Conservation (phyloP, 768 basidiomycete species). For the Auriscalpium vulgare region DNA sequence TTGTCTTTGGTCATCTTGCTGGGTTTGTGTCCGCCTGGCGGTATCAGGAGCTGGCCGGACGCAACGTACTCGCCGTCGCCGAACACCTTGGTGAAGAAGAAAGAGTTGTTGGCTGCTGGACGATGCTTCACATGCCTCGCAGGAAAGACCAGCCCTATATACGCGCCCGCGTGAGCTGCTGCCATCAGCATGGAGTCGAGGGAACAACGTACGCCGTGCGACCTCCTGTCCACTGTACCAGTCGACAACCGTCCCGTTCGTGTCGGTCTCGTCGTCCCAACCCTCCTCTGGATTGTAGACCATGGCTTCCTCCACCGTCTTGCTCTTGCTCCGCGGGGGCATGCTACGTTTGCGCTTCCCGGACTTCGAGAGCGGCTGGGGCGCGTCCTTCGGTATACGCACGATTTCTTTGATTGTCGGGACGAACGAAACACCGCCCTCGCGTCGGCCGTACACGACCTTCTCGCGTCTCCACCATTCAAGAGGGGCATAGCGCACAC, state of each 20-base stretch:
- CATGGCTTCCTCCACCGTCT: constrained; percentile 37
- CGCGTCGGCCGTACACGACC: constrained; percentile 68
- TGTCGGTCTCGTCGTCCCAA: constrained; percentile 77
- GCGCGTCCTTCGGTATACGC: constrained; percentile 43
- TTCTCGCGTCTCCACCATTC: constrained; percentile 94
- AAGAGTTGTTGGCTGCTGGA: constrained; percentile 52
- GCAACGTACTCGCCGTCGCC: constrained; percentile 89
- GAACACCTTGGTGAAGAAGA: constrained; percentile 88
- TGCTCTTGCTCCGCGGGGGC: constrained; percentile 30
- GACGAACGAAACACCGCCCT: constrained; percentile 43
- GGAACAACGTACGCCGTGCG: constrained; percentile 53
- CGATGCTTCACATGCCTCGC: constrained; percentile 56
- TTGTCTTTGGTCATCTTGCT: constrained; percentile 90
- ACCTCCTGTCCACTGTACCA: constrained; percentile 55
- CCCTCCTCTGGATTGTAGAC: constrained; percentile 46
- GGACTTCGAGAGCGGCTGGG: constrained; percentile 35
- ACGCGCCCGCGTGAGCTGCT: background rate
- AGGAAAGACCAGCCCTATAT: constrained; percentile 72
- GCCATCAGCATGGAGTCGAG: background rate
- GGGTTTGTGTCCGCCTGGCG: constrained; percentile 73
- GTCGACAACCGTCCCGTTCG: constrained; percentile 60
- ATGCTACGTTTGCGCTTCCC: constrained; percentile 31
- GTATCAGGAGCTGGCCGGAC: constrained; percentile 80
- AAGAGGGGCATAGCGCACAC: constrained; percentile 64
- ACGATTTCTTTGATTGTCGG: constrained; percentile 62